phyloP scores from a whole-genome alignment of 148 eudicot genomes.

The Euryodendron excelsum region DNA sequence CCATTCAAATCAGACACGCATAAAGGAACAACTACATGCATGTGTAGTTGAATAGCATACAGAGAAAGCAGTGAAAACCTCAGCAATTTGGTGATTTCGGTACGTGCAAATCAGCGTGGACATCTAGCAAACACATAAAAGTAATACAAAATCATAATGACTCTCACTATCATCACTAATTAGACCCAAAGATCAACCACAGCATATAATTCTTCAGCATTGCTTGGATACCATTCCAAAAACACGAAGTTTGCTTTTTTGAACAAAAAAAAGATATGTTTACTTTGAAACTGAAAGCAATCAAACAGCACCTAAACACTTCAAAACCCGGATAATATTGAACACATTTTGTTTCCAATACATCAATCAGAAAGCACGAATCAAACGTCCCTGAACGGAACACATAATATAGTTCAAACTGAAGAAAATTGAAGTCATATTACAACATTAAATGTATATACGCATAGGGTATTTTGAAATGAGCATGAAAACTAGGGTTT shows the following conservation, averaged over 20 bases:
- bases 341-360: not conserved
- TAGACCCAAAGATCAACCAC: not conserved
- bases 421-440: not conserved
- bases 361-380: not conserved
- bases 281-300: not conserved
- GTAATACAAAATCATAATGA: no score
- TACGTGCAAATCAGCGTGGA: not conserved
- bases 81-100: not conserved
- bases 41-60: not conserved
- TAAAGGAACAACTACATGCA: not conserved
- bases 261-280: not conserved
- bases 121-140: not conserved
- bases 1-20: no score
- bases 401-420: not conserved
- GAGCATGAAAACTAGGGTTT: slow-evolving; percentile 7
- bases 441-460: not conserved
- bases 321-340: not conserved
- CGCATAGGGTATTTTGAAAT: not conserved
- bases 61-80: not conserved
- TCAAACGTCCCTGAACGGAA: not conserved
- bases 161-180: not conserved
- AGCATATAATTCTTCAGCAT: not conserved
- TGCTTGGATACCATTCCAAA: not conserved
- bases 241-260: not conserved
- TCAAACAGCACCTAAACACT: not conserved